Conservation (phyloP, 495 filamentous ascomycete species). For the Penicillium pancosmium region DNA sequence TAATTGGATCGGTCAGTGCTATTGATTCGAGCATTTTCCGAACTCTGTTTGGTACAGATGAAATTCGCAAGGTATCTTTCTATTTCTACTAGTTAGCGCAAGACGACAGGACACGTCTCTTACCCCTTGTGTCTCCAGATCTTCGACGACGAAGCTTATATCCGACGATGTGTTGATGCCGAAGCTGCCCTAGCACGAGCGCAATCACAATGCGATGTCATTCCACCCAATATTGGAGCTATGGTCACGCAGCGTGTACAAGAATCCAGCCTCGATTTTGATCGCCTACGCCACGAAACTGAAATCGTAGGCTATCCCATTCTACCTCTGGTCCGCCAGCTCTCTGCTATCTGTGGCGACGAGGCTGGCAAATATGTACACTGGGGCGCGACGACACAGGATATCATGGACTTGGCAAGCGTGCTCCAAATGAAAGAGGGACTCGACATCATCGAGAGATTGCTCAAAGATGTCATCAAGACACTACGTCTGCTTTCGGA, state of each 20-base stretch:
- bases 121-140: conserved; percentile 16
- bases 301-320: conserved; percentile 58
- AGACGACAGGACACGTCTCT: not conserved
- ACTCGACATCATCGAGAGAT: conserved; percentile 42
- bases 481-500: conserved; percentile 38
- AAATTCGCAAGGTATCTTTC: conserved; percentile 45
- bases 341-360: conserved; percentile 40
- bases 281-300: conserved; percentile 47
- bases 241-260: conserved; percentile 39
- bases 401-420: conserved; percentile 55
- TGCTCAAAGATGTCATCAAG: conserved; percentile 38
- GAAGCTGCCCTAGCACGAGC: conserved; percentile 53
- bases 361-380: conserved; percentile 54
- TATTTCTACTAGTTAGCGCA: not conserved
- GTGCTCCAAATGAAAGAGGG: conserved; percentile 53
- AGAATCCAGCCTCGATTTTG: conserved; percentile 38
- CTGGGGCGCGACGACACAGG: conserved; percentile 60
- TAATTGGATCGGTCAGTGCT: conserved; percentile 41
- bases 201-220: conserved; percentile 46
- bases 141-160: conserved; percentile 54
- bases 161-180: conserved; percentile 51
- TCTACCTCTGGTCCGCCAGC: conserved; percentile 51
- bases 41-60: conserved; percentile 52
- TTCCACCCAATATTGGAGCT: conserved; percentile 44
- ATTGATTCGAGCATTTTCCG: conserved; percentile 55